Evolutionary conservation across 176 grass and related monocot species (phyloP).

Genomic region (Puya raimondii): DNA sequence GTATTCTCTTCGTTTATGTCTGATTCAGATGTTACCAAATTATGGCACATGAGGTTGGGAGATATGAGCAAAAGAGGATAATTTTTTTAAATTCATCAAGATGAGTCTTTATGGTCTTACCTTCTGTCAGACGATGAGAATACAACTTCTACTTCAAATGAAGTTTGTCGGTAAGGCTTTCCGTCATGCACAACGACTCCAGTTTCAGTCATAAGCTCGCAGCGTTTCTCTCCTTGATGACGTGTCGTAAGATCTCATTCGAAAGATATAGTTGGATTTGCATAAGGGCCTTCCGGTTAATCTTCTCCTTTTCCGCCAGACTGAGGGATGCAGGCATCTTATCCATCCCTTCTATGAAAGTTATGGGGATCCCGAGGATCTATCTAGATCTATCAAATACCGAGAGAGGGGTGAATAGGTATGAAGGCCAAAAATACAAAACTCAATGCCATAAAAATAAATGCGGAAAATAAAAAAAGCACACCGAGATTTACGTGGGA

Average conservation of each 20-base stretch:
- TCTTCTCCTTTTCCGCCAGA: background rate
- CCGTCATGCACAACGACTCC: constrained; percentile 8
- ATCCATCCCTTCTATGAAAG: too few species aligned
- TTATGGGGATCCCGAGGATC: too few species aligned
- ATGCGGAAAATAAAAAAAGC: too few species aligned
- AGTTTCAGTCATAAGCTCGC: background rate
- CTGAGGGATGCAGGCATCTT: background rate
- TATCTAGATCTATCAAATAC: too few species aligned
- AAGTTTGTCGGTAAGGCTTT: background rate
- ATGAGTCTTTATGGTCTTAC: background rate
- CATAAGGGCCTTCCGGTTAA: background rate
- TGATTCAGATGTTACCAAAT: too few species aligned
- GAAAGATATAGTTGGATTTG: constrained; percentile 5
- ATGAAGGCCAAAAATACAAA: too few species aligned
- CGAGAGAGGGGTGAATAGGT: too few species aligned
- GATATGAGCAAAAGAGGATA: too few species aligned
- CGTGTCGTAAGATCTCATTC: constrained; percentile 6
- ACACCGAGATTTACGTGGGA: too few species aligned
- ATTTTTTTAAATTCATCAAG: background rate
- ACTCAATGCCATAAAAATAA: too few species aligned
- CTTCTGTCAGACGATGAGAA: background rate
- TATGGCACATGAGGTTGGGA: too few species aligned
- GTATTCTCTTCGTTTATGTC: too few species aligned
- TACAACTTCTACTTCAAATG: background rate
- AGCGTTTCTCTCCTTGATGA: background rate